These are phyloP conservation scores for Lepiota venenata DNA, from an alignment of 768 basidiomycete species.

Conservation along the genomic window DNA sequence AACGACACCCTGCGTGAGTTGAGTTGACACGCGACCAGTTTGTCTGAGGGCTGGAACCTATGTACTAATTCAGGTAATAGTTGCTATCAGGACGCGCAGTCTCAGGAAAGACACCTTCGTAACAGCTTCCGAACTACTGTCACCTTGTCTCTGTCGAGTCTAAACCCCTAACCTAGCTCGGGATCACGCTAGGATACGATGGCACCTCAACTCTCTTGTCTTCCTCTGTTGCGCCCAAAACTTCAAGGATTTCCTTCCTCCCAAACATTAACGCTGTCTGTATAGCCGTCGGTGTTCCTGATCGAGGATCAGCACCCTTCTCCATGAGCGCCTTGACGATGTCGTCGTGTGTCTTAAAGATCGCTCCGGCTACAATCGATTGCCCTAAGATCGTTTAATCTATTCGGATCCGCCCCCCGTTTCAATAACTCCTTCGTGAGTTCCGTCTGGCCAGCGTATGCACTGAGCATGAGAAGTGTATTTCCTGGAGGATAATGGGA, in stretches of 20 bases:
- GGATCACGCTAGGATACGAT: slow-evolving; percentile 19
- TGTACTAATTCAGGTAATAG: too few species aligned
- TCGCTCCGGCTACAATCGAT: slow-evolving; percentile 71
- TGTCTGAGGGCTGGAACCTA: too few species aligned
- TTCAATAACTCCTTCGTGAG: slow-evolving; percentile 51
- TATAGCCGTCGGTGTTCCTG: slow-evolving; percentile 66
- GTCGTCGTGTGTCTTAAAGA: slow-evolving; percentile 70
- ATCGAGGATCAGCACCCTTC: slow-evolving; percentile 59
- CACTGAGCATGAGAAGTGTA: slow-evolving; percentile 75
- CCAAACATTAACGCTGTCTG: slow-evolving; percentile 69
- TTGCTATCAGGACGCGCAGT: too few species aligned
- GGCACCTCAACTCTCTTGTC: slow-evolving; percentile 43
- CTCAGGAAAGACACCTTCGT: too few species aligned
- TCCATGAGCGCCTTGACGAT: slow-evolving; percentile 55
- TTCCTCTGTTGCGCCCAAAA: slow-evolving; percentile 57
- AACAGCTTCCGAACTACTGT: too few species aligned
- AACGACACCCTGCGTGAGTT: too few species aligned
- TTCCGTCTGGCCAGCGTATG: slow-evolving; percentile 64
- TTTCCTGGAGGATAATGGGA: slow-evolving; percentile 45
- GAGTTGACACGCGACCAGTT: too few species aligned
- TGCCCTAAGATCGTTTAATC: slow-evolving; percentile 70
- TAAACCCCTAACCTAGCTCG: not conserved
- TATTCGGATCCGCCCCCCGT: slow-evolving; percentile 62
- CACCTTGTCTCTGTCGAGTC: not conserved
- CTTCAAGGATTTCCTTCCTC: slow-evolving; percentile 48